A percentile compares a stretch with the other conserved stretches of the same genome.
Evolutionary conservation across 495 filamentous ascomycete species (phyloP).

Genomic region (Penicillium steckii): DNA sequence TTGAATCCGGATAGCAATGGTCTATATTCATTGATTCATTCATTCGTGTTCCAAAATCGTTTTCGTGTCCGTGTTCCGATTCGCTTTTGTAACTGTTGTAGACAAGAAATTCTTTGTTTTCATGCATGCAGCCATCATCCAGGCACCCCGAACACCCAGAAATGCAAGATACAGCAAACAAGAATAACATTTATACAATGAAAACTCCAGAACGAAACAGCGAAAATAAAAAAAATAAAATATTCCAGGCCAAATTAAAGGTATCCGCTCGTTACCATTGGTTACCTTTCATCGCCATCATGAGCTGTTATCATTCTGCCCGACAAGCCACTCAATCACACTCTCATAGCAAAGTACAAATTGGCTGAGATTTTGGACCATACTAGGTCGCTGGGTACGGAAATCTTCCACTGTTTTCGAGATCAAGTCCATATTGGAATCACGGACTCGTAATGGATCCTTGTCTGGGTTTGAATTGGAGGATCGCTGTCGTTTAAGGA

Average conservation of each 20-base stretch:
- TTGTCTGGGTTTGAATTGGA: conserved; percentile 2
- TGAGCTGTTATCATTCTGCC: conserved; percentile 36
- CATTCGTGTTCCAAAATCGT: no score
- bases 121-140: not conserved
- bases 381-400: conserved; percentile 81
- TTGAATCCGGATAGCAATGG: no score
- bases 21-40: not conserved
- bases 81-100: not conserved
- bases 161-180: conserved; percentile 1
- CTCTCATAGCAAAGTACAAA: conserved; percentile 97
- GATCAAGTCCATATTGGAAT: conserved; percentile 72
- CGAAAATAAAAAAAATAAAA: no score
- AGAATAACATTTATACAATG: not conserved
- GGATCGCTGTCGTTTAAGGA: conserved; percentile 75
- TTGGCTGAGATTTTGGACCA: conserved; percentile 95
- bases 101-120: not conserved
- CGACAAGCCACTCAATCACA: conserved; percentile 80
- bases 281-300: no score
- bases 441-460: conserved; percentile 30
- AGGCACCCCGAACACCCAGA: conserved; percentile 4
- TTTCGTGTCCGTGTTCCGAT: conserved; percentile 2
- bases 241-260: conserved; percentile 4
- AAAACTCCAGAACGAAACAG: no score
- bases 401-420: conserved; percentile 88
- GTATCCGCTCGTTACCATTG: conserved; percentile 10